Evolutionary conservation across 202 grass and related monocot genomes (phyloP).

Genomic region (Setaria italica): DNA sequence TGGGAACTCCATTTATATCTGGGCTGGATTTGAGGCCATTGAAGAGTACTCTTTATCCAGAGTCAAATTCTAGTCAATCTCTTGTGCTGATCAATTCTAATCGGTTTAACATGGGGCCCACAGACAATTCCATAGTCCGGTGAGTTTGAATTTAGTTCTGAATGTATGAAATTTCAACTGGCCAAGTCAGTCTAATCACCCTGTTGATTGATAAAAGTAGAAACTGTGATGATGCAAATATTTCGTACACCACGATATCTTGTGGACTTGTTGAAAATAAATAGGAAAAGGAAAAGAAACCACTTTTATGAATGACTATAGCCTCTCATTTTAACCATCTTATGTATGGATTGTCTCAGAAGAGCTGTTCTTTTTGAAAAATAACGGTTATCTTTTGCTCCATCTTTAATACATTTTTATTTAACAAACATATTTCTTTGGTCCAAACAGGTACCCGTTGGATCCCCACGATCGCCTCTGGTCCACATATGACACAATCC

Average conservation of each 20-base stretch:
- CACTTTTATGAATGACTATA: background rate
- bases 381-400: background rate
- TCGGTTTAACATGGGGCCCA: conserved; percentile 46
- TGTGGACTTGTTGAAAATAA: conserved; percentile 4
- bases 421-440: conserved; percentile 33
- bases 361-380: background rate
- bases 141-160: conserved; percentile 31
- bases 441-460: conserved; percentile 44
- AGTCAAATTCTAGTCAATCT: conserved; percentile 43
- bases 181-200: background rate
- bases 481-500: conserved; percentile 27
- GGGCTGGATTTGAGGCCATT: conserved; percentile 58
- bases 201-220: conserved; percentile 10
- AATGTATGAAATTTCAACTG: background rate
- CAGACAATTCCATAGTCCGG: conserved; percentile 44
- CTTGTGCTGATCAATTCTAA: conserved; percentile 42
- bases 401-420: background rate
- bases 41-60: conserved; percentile 36
- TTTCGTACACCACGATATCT: background rate
- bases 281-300: background rate
- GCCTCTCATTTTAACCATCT: conserved; percentile 3
- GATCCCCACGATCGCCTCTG: conserved; percentile 63
- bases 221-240: background rate
- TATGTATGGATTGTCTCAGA: background rate
- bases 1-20: conserved; percentile 67